Evolutionary conservation across 1,284 basidiomycete genomes (phyloP).

Genomic region (Ustilago sp.): DNA sequence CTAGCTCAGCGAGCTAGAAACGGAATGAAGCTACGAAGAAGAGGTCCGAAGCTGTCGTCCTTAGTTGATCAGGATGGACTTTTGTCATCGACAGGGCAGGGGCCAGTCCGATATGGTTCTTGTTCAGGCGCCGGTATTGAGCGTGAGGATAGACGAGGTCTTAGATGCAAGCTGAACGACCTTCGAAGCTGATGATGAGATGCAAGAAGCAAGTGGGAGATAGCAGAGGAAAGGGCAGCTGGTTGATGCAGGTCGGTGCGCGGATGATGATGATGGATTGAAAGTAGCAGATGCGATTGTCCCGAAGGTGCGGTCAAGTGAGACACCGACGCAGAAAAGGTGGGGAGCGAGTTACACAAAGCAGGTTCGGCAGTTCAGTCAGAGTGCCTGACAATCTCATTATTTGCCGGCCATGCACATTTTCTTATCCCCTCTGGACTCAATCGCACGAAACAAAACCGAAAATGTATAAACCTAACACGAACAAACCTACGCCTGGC

Average conservation of each 20-base stretch:
- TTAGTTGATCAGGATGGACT: not conserved
- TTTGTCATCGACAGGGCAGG: not conserved
- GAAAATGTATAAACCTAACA: no score
- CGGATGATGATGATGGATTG: conserved; percentile 1
- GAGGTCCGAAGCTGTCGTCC: not conserved
- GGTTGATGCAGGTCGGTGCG: not conserved
- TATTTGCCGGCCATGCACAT: no score
- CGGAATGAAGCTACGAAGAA: not conserved
- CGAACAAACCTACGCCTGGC: no score
- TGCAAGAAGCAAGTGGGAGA: not conserved
- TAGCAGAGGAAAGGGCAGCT: not conserved
- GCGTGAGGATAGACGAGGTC: not conserved
- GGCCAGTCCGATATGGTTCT: not conserved
- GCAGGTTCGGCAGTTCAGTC: not conserved
- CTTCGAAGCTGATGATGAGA: not conserved
- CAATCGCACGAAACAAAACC: no score
- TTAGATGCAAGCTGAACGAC: not conserved
- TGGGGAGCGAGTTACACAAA: not conserved
- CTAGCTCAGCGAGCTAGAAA: conserved; percentile 16
- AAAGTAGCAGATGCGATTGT: not conserved
- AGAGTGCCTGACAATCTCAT: not conserved
- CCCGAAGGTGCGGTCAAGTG: conserved; percentile 11
- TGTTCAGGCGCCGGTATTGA: not conserved
- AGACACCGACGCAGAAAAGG: conserved; percentile 11
- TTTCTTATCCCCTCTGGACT: no score